Evolutionary conservation across 1,284 basidiomycete species (phyloP), one percentile per base, ranked within the genome.

Genomic region (Ustilago curta): DNA sequence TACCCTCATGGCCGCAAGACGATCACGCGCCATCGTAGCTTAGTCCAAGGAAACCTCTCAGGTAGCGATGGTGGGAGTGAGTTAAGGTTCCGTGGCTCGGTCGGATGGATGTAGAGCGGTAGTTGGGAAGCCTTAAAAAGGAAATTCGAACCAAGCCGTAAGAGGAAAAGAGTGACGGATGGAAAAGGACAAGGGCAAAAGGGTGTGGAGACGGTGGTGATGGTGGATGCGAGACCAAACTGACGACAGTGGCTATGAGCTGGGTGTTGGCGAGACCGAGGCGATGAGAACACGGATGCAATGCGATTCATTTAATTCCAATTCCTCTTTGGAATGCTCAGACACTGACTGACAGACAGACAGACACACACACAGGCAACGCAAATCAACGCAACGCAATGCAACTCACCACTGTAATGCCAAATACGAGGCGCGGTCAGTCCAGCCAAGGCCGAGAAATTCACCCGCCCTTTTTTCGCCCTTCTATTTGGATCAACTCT

Each of bases 1-100:
- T 35, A 76, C 73, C 68, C 73, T 70, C 73, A 76, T 76, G 73
- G 73, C 73, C 57, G 73, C 73, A 55, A 76, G 69, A 76, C 73
- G 73, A 70, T 77, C 75, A 53, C 75, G 72, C 51, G 75, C 75
- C 75, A 77, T 77, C 42, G 45, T 70, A 45, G 29, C 27, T 39
- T 40, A 9, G 21, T 54, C 11, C 8, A 40, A 19, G 37, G 16
- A 23, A 19, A 19, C 25, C n/a, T 39, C 45, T 29, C 16, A 44
- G 45, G 23, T 32, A 7, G 27, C 12, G 42, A 39, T 47, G n/a
- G 5, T 8, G 35, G 21, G 29, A 27, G 7, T n/a, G n/a, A n/a
- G n/a, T n/a, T n/a, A n/a, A n/a, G n/a, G n/a, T 27, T 27, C 27
- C 27, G 27, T 27, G 27, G 27, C 19, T 4, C 11, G 32, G 48